Percentiles rank a stretch among this genome's conserved stretches.
Evolutionary conservation across 352 stramenopile species (phyloP).

Genomic region (Elongisporangium prolatum): DNA sequence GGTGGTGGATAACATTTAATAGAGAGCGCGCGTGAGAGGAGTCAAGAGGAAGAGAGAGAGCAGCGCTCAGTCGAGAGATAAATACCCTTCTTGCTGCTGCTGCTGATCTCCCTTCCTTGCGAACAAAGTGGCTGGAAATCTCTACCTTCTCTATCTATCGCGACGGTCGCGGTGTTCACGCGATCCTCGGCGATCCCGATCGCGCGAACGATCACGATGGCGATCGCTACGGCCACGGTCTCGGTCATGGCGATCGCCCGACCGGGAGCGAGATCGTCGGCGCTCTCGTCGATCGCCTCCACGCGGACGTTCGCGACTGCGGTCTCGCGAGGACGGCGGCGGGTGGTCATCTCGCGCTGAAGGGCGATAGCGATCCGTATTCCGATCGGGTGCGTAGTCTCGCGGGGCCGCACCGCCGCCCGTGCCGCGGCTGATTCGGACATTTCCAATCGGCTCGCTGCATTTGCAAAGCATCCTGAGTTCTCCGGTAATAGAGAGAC

Average conservation of each 20-base stretch:
- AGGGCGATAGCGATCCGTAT: constrained; percentile 26
- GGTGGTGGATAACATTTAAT: background rate
- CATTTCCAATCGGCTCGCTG: constrained; percentile 20
- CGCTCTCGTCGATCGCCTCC: constrained; percentile 16
- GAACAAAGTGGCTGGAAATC: background rate
- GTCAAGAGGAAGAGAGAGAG: background rate
- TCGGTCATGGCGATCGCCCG: constrained; percentile 13
- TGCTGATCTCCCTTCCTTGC: constrained; percentile 1
- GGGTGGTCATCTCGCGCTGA: constrained; percentile 9
- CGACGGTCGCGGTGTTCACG: constrained; percentile 47
- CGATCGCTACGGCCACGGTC: constrained; percentile 13
- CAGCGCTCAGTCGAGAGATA: background rate
- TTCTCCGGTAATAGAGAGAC: background rate
- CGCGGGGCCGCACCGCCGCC: constrained; percentile 6
- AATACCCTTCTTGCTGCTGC: background rate
- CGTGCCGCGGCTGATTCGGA: constrained; percentile 1
- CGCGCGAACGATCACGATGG: constrained; percentile 17
- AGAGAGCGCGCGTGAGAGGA: background rate
- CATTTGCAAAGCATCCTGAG: background rate
- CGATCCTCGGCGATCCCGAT: constrained; percentile 42
- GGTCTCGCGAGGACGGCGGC: constrained; percentile 14
- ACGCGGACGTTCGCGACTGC: constrained; percentile 35
- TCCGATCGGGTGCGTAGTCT: constrained; percentile 21
- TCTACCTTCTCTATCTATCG: constrained; percentile 4
- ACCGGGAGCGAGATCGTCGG: constrained; percentile 30